phyloP scores from a whole-genome alignment of 2,329 filamentous ascomycete genomes.

The Plenodomus biglobosus region DNA sequence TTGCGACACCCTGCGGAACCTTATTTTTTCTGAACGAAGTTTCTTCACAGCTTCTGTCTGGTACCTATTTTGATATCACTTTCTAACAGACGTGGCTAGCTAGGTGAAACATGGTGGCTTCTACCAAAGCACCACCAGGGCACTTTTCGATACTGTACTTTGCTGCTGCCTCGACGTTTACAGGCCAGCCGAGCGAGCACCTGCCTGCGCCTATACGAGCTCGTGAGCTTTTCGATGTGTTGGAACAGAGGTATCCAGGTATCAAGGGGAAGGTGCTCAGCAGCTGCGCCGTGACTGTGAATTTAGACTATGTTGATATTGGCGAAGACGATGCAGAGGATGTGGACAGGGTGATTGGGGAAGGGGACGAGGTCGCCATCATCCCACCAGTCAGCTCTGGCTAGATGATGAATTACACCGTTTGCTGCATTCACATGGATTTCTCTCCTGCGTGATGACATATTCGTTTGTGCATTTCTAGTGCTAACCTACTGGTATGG shows the following conservation, averaged over 20 bases:
- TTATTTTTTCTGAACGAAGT: slow-evolving; percentile 35
- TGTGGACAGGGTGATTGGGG: slow-evolving; percentile 58
- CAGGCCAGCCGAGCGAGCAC: slow-evolving; percentile 65
- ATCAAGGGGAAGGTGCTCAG: slow-evolving; percentile 68
- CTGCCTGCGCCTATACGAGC: slow-evolving; percentile 68
- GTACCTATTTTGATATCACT: not conserved
- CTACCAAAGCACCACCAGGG: slow-evolving; percentile 56
- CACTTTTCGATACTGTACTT: slow-evolving; percentile 83
- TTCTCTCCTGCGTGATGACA: too few species aligned
- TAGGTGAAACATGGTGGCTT: slow-evolving; percentile 34
- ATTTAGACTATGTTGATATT: slow-evolving; percentile 77
- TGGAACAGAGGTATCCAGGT: slow-evolving; percentile 71
- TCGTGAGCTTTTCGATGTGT: slow-evolving; percentile 62
- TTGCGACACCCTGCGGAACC: slow-evolving; percentile 36
- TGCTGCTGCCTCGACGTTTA: slow-evolving; percentile 71
- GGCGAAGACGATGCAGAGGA: slow-evolving; percentile 53
- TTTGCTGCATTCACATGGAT: too few species aligned
- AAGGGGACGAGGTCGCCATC: slow-evolving; percentile 81
- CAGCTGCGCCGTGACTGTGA: slow-evolving; percentile 76
- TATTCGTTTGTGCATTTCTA: too few species aligned
- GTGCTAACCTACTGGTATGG: too few species aligned
- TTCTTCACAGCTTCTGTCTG: not conserved
- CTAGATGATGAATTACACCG: too few species aligned
- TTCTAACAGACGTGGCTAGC: slow-evolving; percentile 16
- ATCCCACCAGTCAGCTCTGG: slow-evolving; percentile 88